A percentile compares a stretch with the other conserved stretches of the same genome.
These are phyloP conservation scores for Brasilioporus rufonigricans DNA, from an alignment of 768 basidiomycete genomes.

Conservation along the genomic window DNA sequence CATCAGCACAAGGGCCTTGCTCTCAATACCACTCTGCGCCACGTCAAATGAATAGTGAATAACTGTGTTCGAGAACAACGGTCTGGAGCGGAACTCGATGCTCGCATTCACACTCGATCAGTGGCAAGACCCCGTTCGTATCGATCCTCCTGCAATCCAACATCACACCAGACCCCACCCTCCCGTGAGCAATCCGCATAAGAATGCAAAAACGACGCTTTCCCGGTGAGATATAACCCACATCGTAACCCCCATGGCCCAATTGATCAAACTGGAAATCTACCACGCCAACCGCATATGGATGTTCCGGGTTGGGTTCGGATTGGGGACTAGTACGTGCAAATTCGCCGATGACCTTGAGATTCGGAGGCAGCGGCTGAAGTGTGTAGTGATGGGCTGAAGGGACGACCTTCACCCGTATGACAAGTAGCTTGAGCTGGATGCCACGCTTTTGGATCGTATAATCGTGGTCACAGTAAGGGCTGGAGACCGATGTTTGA, in stretches of 20 bases:
- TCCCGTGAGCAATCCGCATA: neutral
- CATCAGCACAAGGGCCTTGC: no score
- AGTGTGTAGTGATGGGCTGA: neutral
- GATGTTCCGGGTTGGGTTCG: neutral
- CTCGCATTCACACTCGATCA: neutral
- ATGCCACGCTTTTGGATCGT: slow-evolving; percentile 10
- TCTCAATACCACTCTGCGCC: neutral
- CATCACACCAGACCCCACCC: neutral
- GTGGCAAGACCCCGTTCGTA: neutral
- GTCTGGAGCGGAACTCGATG: neutral
- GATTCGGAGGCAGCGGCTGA: neutral
- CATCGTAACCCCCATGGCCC: neutral
- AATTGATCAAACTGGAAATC: slow-evolving; percentile 2
- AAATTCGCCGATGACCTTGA: neutral
- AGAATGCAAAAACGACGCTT: slow-evolving; percentile 7
- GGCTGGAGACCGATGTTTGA: neutral
- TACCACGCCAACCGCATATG: slow-evolving; percentile 3
- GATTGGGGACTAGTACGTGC: neutral
- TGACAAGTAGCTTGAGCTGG: slow-evolving; percentile 6
- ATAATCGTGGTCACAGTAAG: slow-evolving; percentile 5
- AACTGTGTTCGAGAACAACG: slow-evolving; percentile 6
- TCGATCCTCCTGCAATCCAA: no score
- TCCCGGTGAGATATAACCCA: neutral
- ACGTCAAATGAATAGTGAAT: slow-evolving; percentile 2
- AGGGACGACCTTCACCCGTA: neutral